Percentiles rank a stretch among this genome's conserved stretches.
Conservation (phyloP, 768 basidiomycete genomes). For the Phallus indusiatus region DNA sequence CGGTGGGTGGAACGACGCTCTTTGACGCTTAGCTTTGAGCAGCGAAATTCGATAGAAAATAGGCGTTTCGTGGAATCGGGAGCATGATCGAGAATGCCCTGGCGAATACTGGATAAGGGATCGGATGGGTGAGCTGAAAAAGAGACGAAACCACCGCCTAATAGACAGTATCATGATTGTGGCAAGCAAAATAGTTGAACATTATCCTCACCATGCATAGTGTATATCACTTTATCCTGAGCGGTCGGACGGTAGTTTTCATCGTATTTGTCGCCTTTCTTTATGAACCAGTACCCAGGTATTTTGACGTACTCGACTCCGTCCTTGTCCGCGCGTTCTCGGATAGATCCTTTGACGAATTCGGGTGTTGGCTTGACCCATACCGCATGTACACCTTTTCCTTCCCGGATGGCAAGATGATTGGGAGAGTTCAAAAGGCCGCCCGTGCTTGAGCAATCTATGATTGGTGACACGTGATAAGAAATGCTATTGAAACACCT, state of each 20-base stretch:
- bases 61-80: constrained; percentile 17
- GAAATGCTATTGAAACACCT: too few species aligned
- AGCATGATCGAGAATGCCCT: constrained; percentile 23
- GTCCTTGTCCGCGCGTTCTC: constrained; percentile 30
- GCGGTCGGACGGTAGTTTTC: constrained; percentile 29
- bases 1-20: constrained; percentile 21
- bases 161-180: too few species aligned
- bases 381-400: too few species aligned
- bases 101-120: constrained; percentile 33
- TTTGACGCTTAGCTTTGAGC: constrained; percentile 24
- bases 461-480: too few species aligned
- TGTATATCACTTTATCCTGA: constrained; percentile 50
- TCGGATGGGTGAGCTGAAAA: constrained; percentile 47
- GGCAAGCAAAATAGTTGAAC: too few species aligned
- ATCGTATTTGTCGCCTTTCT: constrained; percentile 27
- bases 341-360: not conserved
- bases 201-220: constrained; percentile 33
- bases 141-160: too few species aligned
- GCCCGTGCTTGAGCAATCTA: too few species aligned
- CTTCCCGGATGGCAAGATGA: too few species aligned
- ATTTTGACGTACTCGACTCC: constrained; percentile 33
- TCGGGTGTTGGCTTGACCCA: too few species aligned
- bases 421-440: too few species aligned
- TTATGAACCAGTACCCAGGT: constrained; percentile 51
- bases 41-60: constrained; percentile 40